Conservation (phyloP, 1,284 basidiomycete genomes). For the Amylostereum chailletii region DNA sequence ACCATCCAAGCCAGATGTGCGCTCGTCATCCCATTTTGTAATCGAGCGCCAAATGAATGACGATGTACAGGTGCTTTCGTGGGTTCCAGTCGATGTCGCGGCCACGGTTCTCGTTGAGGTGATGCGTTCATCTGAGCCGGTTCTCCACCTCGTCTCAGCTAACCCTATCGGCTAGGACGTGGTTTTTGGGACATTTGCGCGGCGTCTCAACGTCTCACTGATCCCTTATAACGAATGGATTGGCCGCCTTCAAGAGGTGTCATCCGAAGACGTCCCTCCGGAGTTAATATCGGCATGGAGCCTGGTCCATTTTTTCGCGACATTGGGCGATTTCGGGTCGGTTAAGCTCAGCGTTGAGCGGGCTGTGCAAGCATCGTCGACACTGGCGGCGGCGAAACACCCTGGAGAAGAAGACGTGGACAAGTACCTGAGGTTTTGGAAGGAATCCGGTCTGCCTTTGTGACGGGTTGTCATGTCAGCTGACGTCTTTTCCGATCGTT, state of each 20-base stretch:
- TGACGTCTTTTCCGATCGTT: too few relatives aligned
- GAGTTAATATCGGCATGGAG: background rate
- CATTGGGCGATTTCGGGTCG: background rate
- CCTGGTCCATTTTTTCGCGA: background rate
- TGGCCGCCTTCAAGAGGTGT: background rate
- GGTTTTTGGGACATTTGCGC: background rate
- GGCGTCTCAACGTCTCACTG: background rate
- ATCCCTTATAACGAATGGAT: background rate
- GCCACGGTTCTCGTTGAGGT: constrained; percentile 21
- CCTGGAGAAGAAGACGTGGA: background rate
- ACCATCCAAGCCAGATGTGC: too few relatives aligned
- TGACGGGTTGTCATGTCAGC: too few relatives aligned
- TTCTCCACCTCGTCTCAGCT: constrained; percentile 14
- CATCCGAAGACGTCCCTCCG: background rate
- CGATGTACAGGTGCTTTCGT: constrained; percentile 12
- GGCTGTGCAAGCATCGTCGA: background rate
- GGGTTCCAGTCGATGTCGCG: constrained; percentile 23
- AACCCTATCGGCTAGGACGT: constrained; percentile 1
- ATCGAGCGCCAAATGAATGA: background rate
- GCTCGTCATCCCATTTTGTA: too few relatives aligned
- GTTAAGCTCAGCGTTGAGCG: background rate
- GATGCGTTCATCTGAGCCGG: constrained; percentile 1
- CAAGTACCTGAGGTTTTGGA: background rate
- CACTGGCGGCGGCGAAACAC: background rate
- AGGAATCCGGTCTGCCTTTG: background rate